These are phyloP conservation scores for Cyclanthera cordifolia DNA, from an alignment of 306 rosid species.

Conservation along the genomic window DNA sequence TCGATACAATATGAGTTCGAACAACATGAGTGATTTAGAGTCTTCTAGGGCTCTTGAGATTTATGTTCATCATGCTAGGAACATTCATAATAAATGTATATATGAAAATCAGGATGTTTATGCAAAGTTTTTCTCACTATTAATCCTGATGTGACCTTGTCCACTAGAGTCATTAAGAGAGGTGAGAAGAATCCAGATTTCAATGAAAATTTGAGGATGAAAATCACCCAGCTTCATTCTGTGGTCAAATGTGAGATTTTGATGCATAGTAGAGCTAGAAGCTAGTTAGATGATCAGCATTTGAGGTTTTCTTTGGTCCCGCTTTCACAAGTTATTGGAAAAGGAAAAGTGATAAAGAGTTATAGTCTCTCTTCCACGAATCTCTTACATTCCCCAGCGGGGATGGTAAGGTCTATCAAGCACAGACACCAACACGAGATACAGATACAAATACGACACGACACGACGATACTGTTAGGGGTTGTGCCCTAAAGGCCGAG, in stretches of 20 bases:
- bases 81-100: constrained; percentile 86
- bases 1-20: constrained; percentile 43
- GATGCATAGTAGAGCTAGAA: constrained; percentile 85
- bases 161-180: constrained; percentile 57
- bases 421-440: no score
- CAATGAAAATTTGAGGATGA: constrained; percentile 61
- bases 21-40: constrained; percentile 22
- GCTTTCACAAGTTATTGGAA: constrained; percentile 42
- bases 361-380: constrained; percentile 87
- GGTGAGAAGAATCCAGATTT: constrained; percentile 81
- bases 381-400: constrained; percentile 94
- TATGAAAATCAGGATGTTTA: constrained; percentile 90
- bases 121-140: constrained; percentile 76
- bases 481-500: no score
- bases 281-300: constrained; percentile 77
- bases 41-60: constrained; percentile 65
- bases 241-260: constrained; percentile 85
- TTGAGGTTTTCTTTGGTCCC: constrained; percentile 80
- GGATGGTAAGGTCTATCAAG: no score
- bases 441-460: no score
- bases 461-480: no score
- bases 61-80: constrained; percentile 75
- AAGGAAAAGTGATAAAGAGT: constrained; percentile 56
- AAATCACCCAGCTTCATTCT: constrained; percentile 56
- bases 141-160: constrained; percentile 68